Conservation (phyloP, 192 early-diverging fungal species). For the Rhizophagus clarus region DNA sequence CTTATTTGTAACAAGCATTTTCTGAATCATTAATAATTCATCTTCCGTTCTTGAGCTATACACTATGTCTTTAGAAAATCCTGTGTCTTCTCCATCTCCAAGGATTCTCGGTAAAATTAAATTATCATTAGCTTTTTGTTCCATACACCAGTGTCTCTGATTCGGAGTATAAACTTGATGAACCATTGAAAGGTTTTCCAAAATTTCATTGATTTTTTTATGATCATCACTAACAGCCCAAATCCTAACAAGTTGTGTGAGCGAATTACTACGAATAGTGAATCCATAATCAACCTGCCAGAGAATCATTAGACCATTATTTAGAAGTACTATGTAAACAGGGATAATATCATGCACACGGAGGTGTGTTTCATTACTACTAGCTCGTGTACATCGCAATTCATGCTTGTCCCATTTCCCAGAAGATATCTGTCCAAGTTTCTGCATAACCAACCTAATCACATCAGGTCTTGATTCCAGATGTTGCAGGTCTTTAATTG, state of each 20-base stretch:
- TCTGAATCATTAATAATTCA: constrained; percentile 18
- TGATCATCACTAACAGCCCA: constrained; percentile 12
- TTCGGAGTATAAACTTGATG: constrained; percentile 14
- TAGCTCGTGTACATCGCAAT: neutral
- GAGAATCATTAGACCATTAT: neutral
- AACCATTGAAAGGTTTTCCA: constrained; percentile 10
- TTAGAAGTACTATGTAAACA: neutral
- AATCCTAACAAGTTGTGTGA: constrained; percentile 9
- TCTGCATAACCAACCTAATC: constrained; percentile 2
- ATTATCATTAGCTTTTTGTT: neutral
- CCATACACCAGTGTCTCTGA: neutral
- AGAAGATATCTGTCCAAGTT: constrained; percentile 19
- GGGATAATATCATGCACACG: neutral
- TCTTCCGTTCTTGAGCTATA: neutral
- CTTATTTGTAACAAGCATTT: constrained; percentile 26
- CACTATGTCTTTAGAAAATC: neutral
- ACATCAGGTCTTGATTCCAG: neutral
- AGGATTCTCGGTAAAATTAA: constrained; percentile 10
- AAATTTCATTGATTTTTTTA: neutral
- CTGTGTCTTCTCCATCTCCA: neutral
- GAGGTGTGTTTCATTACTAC: too few relatives aligned
- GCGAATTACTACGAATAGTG: neutral
- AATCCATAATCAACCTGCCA: constrained; percentile 26
- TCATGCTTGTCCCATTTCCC: neutral
- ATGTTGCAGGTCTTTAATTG: constrained; percentile 11